Evolutionary conservation across 306 rosid species (phyloP).

Genomic region (Dalbergia oliveri): DNA sequence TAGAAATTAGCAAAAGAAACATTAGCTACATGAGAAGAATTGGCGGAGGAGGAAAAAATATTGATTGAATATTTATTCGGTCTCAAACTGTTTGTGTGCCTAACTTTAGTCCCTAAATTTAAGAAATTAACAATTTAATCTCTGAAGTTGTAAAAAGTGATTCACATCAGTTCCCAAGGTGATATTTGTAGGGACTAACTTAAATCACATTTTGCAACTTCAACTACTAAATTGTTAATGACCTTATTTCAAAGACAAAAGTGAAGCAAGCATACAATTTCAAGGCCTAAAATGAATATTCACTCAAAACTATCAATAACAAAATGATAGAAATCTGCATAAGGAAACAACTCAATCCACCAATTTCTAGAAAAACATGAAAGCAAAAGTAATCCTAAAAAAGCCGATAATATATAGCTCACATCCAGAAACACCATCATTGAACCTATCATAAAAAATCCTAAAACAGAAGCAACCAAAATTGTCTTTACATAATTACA

Average conservation of each 20-base stretch:
- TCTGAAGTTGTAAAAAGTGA: too few species aligned
- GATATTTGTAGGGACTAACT: too few species aligned
- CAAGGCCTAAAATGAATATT: too few species aligned
- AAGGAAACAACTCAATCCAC: conserved; percentile 3
- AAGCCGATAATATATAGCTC: conserved; percentile 19
- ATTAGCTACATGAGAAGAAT: conserved; percentile 40
- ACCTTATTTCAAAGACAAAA: too few species aligned
- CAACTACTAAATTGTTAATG: too few species aligned
- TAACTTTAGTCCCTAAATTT: too few species aligned
- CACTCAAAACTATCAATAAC: neutral
- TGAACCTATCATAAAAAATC: conserved; percentile 25
- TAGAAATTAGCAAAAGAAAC: conserved; percentile 32
- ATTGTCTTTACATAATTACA: conserved; percentile 1
- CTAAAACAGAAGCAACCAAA: conserved; percentile 16
- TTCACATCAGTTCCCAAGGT: too few species aligned
- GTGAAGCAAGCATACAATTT: too few species aligned
- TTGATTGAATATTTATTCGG: too few species aligned
- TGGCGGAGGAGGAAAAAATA: neutral
- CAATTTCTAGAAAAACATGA: conserved; percentile 11
- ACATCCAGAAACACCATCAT: conserved; percentile 7
- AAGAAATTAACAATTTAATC: too few species aligned
- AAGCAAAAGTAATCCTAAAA: conserved; percentile 7
- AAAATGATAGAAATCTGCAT: neutral
- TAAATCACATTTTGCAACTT: too few species aligned
- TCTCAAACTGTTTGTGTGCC: too few species aligned